These are phyloP conservation scores for Diaporthe sp. DNA, from an alignment of 2,329 filamentous ascomycete species.

Conservation along the genomic window DNA sequence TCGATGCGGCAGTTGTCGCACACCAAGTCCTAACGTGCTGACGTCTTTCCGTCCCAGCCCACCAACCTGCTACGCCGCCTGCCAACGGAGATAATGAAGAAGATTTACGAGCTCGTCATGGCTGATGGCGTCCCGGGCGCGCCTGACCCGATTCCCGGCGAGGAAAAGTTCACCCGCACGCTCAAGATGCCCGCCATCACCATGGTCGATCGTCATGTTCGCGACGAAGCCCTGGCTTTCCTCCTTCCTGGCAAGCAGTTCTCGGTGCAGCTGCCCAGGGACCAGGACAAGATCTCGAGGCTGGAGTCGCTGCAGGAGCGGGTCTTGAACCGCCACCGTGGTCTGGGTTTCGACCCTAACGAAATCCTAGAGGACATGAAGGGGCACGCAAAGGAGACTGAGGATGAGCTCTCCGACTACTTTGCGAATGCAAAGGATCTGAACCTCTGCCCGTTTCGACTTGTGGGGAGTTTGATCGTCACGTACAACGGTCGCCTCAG, in stretches of 20 bases:
- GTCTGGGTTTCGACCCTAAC: no score
- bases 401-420: not conserved
- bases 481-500: not conserved
- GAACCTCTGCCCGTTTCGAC: not conserved
- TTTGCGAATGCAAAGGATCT: not conserved
- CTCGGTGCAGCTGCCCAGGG: not conserved
- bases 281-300: not conserved
- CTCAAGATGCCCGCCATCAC: not conserved
- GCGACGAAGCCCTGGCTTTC: not conserved
- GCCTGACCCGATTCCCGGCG: not conserved
- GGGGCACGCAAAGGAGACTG: fast-evolving
- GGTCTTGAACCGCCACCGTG: no score
- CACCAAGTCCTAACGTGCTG: no score
- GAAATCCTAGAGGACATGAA: no score
- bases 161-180: not conserved
- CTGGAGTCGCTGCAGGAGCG: no score
- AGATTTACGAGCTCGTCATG: not conserved
- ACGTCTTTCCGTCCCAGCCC: no score
- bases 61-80: not conserved
- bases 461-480: not conserved
- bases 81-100: not conserved
- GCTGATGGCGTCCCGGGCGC: not conserved
- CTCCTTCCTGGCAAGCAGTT: not conserved
- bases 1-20: no score
- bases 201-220: no score